phyloP scores from a whole-genome alignment of 768 basidiomycete genomes.

The Collybia nuda region DNA sequence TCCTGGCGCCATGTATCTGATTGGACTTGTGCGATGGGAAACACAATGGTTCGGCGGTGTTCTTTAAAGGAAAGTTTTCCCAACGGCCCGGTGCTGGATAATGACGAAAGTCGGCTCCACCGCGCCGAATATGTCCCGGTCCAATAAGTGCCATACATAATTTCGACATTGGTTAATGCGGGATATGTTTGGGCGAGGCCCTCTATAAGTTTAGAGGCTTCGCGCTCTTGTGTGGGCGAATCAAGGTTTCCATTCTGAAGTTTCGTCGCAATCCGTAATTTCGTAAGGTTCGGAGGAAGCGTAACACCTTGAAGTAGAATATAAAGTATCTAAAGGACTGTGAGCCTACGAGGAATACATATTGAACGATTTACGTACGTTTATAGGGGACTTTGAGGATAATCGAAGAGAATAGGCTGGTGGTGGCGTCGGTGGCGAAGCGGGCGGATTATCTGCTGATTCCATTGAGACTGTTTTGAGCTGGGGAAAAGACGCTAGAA shows the following conservation, averaged over 20 bases:
- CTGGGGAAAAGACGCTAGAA: constrained; percentile 5
- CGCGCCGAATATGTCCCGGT: constrained; percentile 26
- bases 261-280: constrained; percentile 20
- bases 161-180: constrained; percentile 18
- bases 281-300: constrained; percentile 17
- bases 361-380: neutral
- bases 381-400: constrained; percentile 6
- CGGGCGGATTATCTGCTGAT: constrained; percentile 9
- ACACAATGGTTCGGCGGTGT: constrained; percentile 26
- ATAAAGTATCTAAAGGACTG: constrained; percentile 15
- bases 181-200: constrained; percentile 18
- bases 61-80: constrained; percentile 28
- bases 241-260: constrained; percentile 20
- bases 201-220: constrained; percentile 21
- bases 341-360: neutral
- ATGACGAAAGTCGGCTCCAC: constrained; percentile 20
- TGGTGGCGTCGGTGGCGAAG: neutral
- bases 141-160: constrained; percentile 30
- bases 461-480: constrained; percentile 8
- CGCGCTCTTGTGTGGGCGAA: constrained; percentile 18
- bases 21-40: constrained; percentile 8
- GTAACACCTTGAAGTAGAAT: constrained; percentile 14
- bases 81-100: constrained; percentile 15
- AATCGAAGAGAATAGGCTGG: neutral
- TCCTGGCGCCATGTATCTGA: neutral